Evolutionary conservation across 1,139 yeast species (phyloP).

Genomic region (Waltiozyma sp.): DNA sequence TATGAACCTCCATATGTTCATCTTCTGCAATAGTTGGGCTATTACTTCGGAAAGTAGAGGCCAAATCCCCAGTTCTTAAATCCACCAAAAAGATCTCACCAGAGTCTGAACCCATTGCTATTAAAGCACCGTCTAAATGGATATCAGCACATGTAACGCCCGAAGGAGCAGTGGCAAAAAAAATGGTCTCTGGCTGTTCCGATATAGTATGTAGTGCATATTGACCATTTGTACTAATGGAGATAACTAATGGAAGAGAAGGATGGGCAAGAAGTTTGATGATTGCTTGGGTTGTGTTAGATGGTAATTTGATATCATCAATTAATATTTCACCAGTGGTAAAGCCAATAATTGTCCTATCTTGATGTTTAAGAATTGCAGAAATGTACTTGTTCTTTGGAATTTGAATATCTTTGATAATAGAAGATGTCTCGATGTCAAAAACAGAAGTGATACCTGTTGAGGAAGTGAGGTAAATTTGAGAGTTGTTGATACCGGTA

Average conservation of each 20-base stretch:
- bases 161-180: slow-evolving; percentile 7
- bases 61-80: slow-evolving; percentile 29
- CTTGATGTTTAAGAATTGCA: slow-evolving; percentile 3
- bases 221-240: slow-evolving; percentile 21
- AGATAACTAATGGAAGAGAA: slow-evolving; percentile 20
- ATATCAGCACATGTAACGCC: slow-evolving; percentile 28
- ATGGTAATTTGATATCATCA: slow-evolving; percentile 4
- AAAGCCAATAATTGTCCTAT: slow-evolving; percentile 9
- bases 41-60: slow-evolving; percentile 27
- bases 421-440: slow-evolving; percentile 6
- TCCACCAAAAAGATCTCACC: slow-evolving; percentile 34
- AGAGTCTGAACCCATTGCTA: slow-evolving; percentile 35
- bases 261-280: slow-evolving; percentile 22
- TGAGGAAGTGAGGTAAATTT: slow-evolving; percentile 11
- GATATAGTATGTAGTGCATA: slow-evolving; percentile 21
- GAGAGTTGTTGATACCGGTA: background rate
- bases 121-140: slow-evolving; percentile 58
- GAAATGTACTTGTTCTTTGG: slow-evolving; percentile 8
- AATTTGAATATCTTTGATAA: slow-evolving; percentile 7
- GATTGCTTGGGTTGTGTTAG: background rate
- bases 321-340: slow-evolving; percentile 11
- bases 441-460: slow-evolving; percentile 21
- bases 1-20: slow-evolving; percentile 11
- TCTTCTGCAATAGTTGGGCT: slow-evolving; percentile 19
- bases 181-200: slow-evolving; percentile 8